Base-by-base conservation (phyloP, 805 yeast genomes). In the Lipomyces chichibuensis region DNA sequence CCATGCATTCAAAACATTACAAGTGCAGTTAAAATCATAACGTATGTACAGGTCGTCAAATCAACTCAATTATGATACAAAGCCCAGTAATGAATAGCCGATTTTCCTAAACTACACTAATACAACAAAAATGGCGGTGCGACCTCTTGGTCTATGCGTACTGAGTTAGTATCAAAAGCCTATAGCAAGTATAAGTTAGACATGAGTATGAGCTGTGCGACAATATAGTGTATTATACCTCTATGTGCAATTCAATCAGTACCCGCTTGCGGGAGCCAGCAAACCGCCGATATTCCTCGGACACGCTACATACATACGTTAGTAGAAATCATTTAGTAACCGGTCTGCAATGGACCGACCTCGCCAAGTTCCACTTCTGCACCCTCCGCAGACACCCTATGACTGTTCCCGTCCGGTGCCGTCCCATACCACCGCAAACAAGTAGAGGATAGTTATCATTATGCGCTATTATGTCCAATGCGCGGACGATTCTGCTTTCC, bases 351-450 rank as follows among this genome's bases (percentile, higher is more conserved):
- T 29, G 11, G 25, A n/a, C 39, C 17, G 20, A 69, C 72, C 72
- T 70, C 6, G 98, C 97, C 75, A 94, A 80, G 75, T 96, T 95
- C 99, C 99, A 94, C n/a, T 96, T 94, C 82, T 95, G 98, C 23
- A 95, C 80, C 67, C 97, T 84, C 70, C 99, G 81, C 58, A 94
- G 80, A 77, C 99, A 94, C 0, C 99, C 99, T 67, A 95, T 87
- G 2, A 95, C 97, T 0, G 98, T 93, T 0, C 99, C 99, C 0
- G 98, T 93, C 71, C 99, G 83, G 77, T 94, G 99, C 72, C 99
- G 82, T 0, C 99, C 99, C 99, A 95, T 95, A 14, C 98, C 97
- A 74, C 98, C 95, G 77, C 98, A 95, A 3, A 93, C 93, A 60
- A 95, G 80, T 69, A 95, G 74, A 0, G 99, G 98, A 74, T 91